Percentiles rank a stretch among this genome's conserved stretches.
These are phyloP conservation scores for Daldinia grandis DNA, from an alignment of 495 filamentous ascomycete genomes.

Conservation along the genomic window DNA sequence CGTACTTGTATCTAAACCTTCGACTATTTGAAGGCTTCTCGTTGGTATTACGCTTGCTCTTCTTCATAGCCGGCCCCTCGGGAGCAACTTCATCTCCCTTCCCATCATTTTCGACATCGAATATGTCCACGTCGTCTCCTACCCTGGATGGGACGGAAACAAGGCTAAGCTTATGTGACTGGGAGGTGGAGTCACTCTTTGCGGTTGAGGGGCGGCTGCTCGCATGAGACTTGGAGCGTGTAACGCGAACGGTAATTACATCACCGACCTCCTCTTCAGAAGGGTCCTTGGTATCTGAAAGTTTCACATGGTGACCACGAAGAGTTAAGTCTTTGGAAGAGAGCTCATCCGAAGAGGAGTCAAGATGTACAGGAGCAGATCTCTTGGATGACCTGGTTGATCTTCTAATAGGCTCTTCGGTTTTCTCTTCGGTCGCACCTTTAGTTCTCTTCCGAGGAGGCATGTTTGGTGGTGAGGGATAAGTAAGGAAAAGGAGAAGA, in stretches of 20 bases:
- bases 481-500: neutral
- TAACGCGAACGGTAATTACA: slow-evolving; percentile 23
- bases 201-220: slow-evolving; percentile 26
- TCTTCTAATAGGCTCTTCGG: slow-evolving; percentile 7
- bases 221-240: slow-evolving; percentile 7
- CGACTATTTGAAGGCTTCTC: slow-evolving; percentile 4
- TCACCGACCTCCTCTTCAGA: slow-evolving; percentile 13
- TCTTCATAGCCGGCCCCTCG: slow-evolving; percentile 26
- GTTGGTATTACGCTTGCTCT: slow-evolving; percentile 17
- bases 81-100: slow-evolving; percentile 18
- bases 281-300: neutral
- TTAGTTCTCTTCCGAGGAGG: slow-evolving; percentile 25
- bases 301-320: neutral
- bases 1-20: slow-evolving; percentile 40
- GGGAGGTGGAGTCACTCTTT: slow-evolving; percentile 7
- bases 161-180: neutral
- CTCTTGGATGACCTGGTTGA: slow-evolving; percentile 16
- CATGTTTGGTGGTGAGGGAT: slow-evolving; percentile 11
- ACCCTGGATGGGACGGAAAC: slow-evolving; percentile 11
- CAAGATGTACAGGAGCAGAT: neutral
- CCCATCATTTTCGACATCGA: slow-evolving; percentile 30
- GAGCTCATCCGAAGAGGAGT: slow-evolving; percentile 15
- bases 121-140: slow-evolving; percentile 26
- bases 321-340: neutral
- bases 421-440: slow-evolving; percentile 6